Evolutionary conservation across 2,329 filamentous ascomycete genomes (phyloP), one percentile per base, ranked within the genome.

Genomic region (Exophiala alcalophila): DNA sequence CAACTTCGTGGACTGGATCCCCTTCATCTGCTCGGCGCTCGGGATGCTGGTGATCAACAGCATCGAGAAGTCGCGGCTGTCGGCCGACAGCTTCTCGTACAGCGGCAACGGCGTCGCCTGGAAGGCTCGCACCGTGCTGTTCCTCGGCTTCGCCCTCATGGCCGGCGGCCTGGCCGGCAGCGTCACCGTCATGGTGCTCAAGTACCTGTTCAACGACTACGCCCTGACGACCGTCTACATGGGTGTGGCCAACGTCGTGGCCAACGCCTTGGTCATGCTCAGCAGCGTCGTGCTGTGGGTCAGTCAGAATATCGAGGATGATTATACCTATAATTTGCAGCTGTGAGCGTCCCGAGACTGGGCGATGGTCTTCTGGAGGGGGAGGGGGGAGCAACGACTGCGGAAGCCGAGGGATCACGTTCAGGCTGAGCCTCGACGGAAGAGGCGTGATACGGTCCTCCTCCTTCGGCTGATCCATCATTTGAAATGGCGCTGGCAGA

Each of bases 41-140:
- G 81, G 81, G 47, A 84, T 84, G 81, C 72, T 84, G 36, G 78
- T 84, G 55, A 84, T 84, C 70, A 84, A 84, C 64, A 79, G 73
- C 49, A 84, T 85, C 58, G 81, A 85, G 59, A 84, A 84, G 65
- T 75, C 77, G 18, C 70, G 80, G 27, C 62, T 85, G 42, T 75
- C 72, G 26, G 78, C 77, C 23, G 81, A 84, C 59, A 77, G 69
- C 58, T 84, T 80, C 59, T 78, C 73, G 46, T 84, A 84, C 62
- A 75, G 70, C 36, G 80, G 80, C 2, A 78, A 75, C 47, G 78
- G 78, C 2, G 79, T 83, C 20, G 79, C 80, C n/a, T 84, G 81
- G 81, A 84, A 83, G 62, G 81, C 81, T 46, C 66, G 77, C 49
- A 72, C 84, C 57, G 79, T 84, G 54, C 64, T 85, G 54, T 85